These are phyloP conservation scores for Vicia sativa DNA, from an alignment of 306 rosid genomes.

Conservation along the genomic window DNA sequence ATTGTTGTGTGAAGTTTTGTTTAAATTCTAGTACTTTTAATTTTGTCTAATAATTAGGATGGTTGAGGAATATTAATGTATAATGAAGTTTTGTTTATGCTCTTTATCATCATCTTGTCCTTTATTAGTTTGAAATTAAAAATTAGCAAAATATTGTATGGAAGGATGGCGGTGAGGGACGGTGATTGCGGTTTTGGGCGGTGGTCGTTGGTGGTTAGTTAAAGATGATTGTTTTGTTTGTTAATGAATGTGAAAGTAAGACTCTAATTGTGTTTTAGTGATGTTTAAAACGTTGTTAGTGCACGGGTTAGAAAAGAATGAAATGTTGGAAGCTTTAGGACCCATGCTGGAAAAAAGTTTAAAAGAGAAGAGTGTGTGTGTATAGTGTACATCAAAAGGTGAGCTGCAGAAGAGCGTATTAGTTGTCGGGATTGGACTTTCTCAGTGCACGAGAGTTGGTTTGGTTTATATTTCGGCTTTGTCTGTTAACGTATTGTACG, in stretches of 20 bases:
- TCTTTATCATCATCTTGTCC: neutral
- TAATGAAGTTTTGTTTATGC: neutral
- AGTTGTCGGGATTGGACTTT: constrained; percentile 36
- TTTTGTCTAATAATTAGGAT: constrained; percentile 39
- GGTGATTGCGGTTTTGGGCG: too few species aligned
- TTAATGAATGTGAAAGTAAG: constrained; percentile 35
- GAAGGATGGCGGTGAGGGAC: constrained; percentile 31
- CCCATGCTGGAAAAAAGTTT: constrained; percentile 19
- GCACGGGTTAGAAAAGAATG: constrained; percentile 23
- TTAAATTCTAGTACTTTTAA: constrained; percentile 15
- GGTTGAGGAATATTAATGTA: neutral
- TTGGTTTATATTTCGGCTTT: neutral
- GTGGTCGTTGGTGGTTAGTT: constrained; percentile 39
- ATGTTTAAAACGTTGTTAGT: constrained; percentile 33
- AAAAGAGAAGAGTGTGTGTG: constrained; percentile 34
- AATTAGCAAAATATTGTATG: too few species aligned
- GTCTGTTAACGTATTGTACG: neutral
- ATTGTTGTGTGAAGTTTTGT: constrained; percentile 54
- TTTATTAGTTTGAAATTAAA: neutral
- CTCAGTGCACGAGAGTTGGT: neutral
- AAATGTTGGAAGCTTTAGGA: constrained; percentile 10
- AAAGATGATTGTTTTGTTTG: neutral
- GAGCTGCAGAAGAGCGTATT: constrained; percentile 35
- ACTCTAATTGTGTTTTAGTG: constrained; percentile 9
- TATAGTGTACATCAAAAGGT: constrained; percentile 37